Evolutionary conservation across 495 filamentous ascomycete species (phyloP), one percentile per base, ranked within the genome.

Genomic region (Amorphotheca resinae): DNA sequence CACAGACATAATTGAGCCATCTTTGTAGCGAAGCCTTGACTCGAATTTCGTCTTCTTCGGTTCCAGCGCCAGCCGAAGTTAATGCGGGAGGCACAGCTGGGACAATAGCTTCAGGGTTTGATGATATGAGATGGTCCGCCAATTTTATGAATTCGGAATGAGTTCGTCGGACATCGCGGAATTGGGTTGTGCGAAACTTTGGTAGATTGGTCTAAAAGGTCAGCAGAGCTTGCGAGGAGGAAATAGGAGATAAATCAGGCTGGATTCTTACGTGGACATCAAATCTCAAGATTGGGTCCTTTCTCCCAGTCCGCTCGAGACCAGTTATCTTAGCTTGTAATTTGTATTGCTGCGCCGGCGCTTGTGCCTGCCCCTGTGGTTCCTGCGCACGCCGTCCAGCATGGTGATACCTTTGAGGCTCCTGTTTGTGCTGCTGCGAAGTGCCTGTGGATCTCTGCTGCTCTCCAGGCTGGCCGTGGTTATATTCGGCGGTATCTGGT

Each of bases 141-240:
- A 99, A 79, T 56, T 96, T 96, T 44, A 80, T 70, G 53, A 99
- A 99, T 57, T 99, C 93, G 35, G 84, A 82, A 61, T 99, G 91
- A 18, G 91, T 82, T 31, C 93, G 82, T 46, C 91, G 82, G 41
- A 99, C 84, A 59, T 96, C 93, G 55, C 93, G 86, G 62, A 95
- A 96, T 59, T 96, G 93, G 7, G 93, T 96, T 1, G 93, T 95
- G 49, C 93, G 75, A 64, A 95, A 99, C 51, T 89, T 87, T 37
- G 89, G 89, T 14, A 99, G 83, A 64, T 96, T 96, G 44, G 93
- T 96, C 93, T 95, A 41, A 21, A 9, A 9, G 18, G 8, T 39
- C 22, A 54, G 55, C 41, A 42, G 22, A 21, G 17, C 38, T 28
- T 28, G 11, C 25, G 11, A 5, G 3, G 4, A 28, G 31, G 41